Evolutionary conservation across 2,329 filamentous ascomycete genomes (phyloP), one percentile per base, ranked within the genome.

Genomic region (Arthroderma uncinatum): DNA sequence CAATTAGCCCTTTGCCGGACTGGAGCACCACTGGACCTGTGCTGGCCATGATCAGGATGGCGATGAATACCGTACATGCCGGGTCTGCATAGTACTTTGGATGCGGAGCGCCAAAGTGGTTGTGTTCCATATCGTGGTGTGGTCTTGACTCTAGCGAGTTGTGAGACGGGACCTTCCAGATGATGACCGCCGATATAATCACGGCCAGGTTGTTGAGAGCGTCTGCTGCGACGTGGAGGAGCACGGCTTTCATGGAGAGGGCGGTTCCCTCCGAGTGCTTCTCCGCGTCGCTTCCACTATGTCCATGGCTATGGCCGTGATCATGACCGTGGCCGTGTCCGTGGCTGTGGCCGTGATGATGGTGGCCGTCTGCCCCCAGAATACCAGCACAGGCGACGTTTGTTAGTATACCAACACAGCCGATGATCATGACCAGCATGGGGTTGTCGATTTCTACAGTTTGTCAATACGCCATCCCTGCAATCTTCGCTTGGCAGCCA

Each of bases 181-280:
- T 85, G 33, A 88, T 75, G 1, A 84, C 64, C 0, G 84, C 85
- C 0, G 85, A 80, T 36, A 84, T 73, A 53, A 89, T 88, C 59
- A 91, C 86, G 8, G 85, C 86, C 9, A 89, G 68, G 63, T 91
- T 91, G 71, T 89, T 90, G 61, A 86, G 76, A 4, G 85, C 84
- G 64, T 91, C 87, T 33, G 85, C 83, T 2, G 87, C 64, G 25
- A 90, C 79, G 64, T 91, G 87, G 12, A 87, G 70, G 9, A 90
- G 65, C 0, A 87, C 85, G 10, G 60, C 58, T 56, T 59, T 60
- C 9, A 62, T 57, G 1, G 60, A 62, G n/a, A 60, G 58, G 28
- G 53, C 50, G 2, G 39, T 25, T 16, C 54, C 56, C n/a, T 52
- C 16, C 10, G 47, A 52, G 16, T 28, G 47, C 16, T 52, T 34